Percentiles rank a stretch among this genome's conserved stretches.
phyloP scores from a whole-genome alignment of 2,329 filamentous ascomycete species.

The Colletotrichum magnum region DNA sequence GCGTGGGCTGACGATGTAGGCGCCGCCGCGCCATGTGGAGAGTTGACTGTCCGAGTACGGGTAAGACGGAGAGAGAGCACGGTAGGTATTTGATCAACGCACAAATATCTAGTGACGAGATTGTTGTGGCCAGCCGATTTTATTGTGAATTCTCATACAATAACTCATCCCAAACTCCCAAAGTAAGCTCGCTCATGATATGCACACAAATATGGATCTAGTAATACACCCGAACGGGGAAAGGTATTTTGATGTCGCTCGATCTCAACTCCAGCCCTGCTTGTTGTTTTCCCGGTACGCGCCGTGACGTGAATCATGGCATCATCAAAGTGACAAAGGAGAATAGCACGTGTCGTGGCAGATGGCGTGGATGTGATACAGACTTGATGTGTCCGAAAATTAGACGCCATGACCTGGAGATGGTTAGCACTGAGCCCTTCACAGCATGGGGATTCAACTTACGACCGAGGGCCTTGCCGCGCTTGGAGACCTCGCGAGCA shows the following conservation, averaged over 20 bases:
- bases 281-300: not conserved
- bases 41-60: too few relatives aligned
- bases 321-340: conserved; percentile 6
- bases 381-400: too few relatives aligned
- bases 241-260: conserved; percentile 4
- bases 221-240: conserved; percentile 13
- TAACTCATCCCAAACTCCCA: not conserved
- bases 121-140: not conserved
- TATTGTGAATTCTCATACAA: not conserved
- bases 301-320: not conserved
- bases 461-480: conserved; percentile 79
- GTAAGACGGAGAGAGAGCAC: not conserved
- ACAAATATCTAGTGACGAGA: not conserved
- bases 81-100: not conserved
- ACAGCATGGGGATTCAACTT: conserved; percentile 52
- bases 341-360: not conserved
- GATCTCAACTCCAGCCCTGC: not conserved
- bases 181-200: not conserved
- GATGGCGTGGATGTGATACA: not conserved
- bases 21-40: not conserved
- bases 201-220: not conserved
- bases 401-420: conserved; percentile 34
- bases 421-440: not conserved
- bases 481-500: conserved; percentile 75
- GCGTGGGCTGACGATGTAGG: not conserved